A percentile compares a stretch with the other conserved stretches of the same genome.
Evolutionary conservation across 495 filamentous ascomycete genomes (phyloP).

Genomic region (Sporormia fimetaria): DNA sequence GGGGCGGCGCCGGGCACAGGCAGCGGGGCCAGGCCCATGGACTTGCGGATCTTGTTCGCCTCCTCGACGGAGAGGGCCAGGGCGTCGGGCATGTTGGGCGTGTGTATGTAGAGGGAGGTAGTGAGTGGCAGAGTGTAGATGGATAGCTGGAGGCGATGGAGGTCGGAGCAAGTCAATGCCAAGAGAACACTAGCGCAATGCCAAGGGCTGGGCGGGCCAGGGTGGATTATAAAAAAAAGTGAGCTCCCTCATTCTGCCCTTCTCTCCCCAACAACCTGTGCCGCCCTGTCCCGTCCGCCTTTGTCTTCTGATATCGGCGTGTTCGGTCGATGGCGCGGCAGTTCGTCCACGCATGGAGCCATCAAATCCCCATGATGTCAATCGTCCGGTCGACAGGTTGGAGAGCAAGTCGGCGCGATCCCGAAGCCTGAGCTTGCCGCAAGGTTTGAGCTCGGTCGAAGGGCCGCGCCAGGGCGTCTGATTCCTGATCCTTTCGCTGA

Average conservation of each 20-base stretch:
- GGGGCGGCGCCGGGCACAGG: constrained; percentile 54
- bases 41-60: constrained; percentile 83
- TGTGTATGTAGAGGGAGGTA: neutral
- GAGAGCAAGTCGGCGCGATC: constrained; percentile 52
- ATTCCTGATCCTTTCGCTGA: constrained; percentile 44
- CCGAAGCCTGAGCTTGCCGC: constrained; percentile 55
- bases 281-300: constrained; percentile 55
- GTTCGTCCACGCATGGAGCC: constrained; percentile 78
- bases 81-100: constrained; percentile 56
- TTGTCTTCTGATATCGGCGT: constrained; percentile 46
- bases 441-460: constrained; percentile 56
- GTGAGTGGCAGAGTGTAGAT: neutral
- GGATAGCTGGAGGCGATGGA: neutral
- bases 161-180: neutral
- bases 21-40: constrained; percentile 81
- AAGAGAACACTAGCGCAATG: neutral
- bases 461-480: constrained; percentile 53
- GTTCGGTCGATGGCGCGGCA: constrained; percentile 69
- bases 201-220: neutral
- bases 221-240: constrained; percentile 20
- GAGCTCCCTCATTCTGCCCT: constrained; percentile 27
- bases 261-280: constrained; percentile 62
- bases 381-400: constrained; percentile 89
- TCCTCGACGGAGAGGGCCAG: constrained; percentile 88
- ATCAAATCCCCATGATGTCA: constrained; percentile 59